These are phyloP conservation scores for Pseudodiploospora longispora DNA, from an alignment of 2,329 filamentous ascomycete species.

Conservation along the genomic window DNA sequence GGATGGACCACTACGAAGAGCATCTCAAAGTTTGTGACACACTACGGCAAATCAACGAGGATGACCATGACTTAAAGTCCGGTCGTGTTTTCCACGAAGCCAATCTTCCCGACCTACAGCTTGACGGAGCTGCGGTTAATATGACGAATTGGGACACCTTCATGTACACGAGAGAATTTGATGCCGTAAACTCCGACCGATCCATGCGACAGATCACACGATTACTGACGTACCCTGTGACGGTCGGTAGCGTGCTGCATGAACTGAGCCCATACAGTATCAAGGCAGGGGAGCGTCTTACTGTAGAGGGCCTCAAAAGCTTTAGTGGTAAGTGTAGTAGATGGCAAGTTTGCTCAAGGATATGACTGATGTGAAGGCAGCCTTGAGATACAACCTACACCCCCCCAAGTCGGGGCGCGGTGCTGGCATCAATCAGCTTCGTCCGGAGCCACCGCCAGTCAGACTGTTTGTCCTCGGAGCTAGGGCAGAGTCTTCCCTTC, in stretches of 20 bases:
- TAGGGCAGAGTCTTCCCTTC: constrained; percentile 93
- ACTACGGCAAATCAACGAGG: constrained; percentile 88
- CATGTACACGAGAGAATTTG: constrained; percentile 84
- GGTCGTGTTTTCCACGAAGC: constrained; percentile 92
- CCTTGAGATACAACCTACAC: constrained; percentile 87
- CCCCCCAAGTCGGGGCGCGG: constrained; percentile 74
- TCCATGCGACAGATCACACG: constrained; percentile 89
- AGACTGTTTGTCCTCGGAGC: constrained; percentile 90
- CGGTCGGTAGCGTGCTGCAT: constrained; percentile 83
- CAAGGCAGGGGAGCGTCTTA: constrained; percentile 66
- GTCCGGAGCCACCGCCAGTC: constrained; percentile 77
- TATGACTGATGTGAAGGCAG: constrained; percentile 32
- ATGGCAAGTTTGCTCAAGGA: background rate
- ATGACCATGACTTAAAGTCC: constrained; percentile 89
- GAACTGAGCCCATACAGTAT: constrained; percentile 90
- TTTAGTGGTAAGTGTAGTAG: constrained; percentile 63
- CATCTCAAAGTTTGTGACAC: constrained; percentile 91
- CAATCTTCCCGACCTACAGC: constrained; percentile 78
- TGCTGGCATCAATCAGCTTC: constrained; percentile 66
- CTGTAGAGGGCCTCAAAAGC: constrained; percentile 84
- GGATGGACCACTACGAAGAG: constrained; percentile 89
- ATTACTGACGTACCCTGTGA: constrained; percentile 87
- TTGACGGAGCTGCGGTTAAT: constrained; percentile 89
- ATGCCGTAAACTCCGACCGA: constrained; percentile 83
- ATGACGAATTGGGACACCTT: constrained; percentile 99